Percentiles rank a stretch among this genome's conserved stretches.
Evolutionary conservation across 352 stramenopile species (phyloP).

Genomic region (Ophiocytium majus): DNA sequence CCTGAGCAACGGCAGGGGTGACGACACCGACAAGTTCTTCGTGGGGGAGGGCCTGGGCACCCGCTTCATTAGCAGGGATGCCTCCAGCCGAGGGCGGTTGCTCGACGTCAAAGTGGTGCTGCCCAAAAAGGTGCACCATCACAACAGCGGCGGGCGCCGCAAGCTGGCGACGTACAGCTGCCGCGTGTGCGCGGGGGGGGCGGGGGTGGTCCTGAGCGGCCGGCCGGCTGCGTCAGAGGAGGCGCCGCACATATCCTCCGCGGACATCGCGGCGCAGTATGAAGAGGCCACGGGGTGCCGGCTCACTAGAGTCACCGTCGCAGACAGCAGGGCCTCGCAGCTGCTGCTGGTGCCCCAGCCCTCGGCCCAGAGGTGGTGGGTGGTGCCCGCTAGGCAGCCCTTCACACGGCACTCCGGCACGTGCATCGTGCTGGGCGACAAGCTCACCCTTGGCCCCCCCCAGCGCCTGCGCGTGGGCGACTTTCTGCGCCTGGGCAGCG

Average conservation of each 20-base stretch:
- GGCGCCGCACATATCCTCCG: background rate
- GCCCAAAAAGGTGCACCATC: background rate
- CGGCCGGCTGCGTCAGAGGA: background rate
- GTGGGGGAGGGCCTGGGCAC: background rate
- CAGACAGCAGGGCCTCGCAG: constrained; percentile 28
- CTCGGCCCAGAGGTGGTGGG: background rate
- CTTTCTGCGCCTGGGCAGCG: constrained; percentile 74
- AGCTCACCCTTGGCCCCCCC: constrained; percentile 72
- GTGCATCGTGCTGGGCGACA: constrained; percentile 76
- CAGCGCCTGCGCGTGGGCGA: constrained; percentile 73
- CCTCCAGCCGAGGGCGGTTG: background rate
- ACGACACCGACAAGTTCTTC: constrained; percentile 8
- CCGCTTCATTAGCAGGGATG: background rate
- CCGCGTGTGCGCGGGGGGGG: background rate
- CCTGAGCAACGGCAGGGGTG: background rate
- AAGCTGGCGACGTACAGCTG: background rate
- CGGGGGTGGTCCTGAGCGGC: background rate
- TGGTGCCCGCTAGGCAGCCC: constrained; percentile 58
- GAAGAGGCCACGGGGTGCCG: constrained; percentile 7
- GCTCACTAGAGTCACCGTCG: constrained; percentile 7
- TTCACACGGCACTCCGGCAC: constrained; percentile 82
- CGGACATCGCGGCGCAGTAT: constrained; percentile 18
- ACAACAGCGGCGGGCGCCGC: background rate
- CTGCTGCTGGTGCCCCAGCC: constrained; percentile 30
- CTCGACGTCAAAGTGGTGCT: background rate